Evolutionary conservation across 2,329 filamentous ascomycete species (phyloP).

Genomic region (Thielaviopsis punctulata): DNA sequence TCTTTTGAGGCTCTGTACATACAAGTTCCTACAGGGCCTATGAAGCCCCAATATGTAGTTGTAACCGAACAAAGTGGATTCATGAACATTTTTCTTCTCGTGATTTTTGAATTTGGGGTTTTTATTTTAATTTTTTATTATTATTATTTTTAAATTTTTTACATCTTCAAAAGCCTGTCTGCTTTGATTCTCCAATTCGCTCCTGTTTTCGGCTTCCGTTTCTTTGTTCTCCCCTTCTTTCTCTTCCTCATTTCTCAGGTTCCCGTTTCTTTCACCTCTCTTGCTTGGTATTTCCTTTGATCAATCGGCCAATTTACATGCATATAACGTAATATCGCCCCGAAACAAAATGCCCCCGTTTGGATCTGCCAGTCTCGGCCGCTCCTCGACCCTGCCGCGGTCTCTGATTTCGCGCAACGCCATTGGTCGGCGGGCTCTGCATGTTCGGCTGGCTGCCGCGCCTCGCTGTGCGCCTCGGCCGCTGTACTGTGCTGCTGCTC

Average conservation of each 20-base stretch:
- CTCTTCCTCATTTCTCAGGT: no score
- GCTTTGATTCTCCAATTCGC: no score
- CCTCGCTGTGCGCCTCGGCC: no score
- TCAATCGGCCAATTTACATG: not conserved
- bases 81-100: not conserved
- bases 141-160: no score
- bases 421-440: not conserved
- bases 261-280: no score
- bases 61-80: not conserved
- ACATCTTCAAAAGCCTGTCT: not conserved
- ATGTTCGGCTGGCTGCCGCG: not conserved
- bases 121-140: not conserved
- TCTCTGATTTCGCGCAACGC: not conserved
- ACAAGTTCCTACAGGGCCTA: not conserved
- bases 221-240: no score
- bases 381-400: not conserved
- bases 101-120: not conserved
- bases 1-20: no score
- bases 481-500: no score
- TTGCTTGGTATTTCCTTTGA: not conserved
- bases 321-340: not conserved
- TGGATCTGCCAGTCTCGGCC: not conserved
- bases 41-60: not conserved
- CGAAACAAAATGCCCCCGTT: not conserved
- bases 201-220: no score